Evolutionary conservation across 805 yeast genomes (phyloP).

Genomic region (Starmera quercuum): DNA sequence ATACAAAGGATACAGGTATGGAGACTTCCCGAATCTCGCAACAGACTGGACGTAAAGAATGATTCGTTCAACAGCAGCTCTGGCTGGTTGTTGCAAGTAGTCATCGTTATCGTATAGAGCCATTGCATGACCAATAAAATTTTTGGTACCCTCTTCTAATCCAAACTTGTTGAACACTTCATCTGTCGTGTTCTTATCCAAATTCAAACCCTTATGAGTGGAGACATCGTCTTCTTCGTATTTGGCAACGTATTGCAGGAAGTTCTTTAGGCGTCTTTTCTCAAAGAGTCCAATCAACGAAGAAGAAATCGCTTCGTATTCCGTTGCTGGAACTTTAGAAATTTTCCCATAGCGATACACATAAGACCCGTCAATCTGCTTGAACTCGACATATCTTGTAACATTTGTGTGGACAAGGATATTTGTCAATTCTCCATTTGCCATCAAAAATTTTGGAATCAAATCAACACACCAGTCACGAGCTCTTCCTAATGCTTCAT

Average conservation of each 20-base stretch:
- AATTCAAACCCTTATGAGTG: conserved; percentile 80
- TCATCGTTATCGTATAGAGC: conserved; percentile 93
- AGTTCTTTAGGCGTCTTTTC: conserved; percentile 89
- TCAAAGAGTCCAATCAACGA: conserved; percentile 95
- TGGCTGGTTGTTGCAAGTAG: conserved; percentile 80
- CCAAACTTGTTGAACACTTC: conserved; percentile 87
- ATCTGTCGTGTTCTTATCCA: conserved; percentile 86
- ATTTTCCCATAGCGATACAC: conserved; percentile 81
- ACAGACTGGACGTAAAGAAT: conserved; percentile 82
- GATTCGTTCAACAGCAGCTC: conserved; percentile 85
- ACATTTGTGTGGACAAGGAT: conserved; percentile 94
- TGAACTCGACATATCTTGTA: conserved; percentile 91
- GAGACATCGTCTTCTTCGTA: conserved; percentile 72
- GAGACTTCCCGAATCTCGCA: conserved; percentile 92
- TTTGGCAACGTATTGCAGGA: conserved; percentile 78
- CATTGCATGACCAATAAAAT: conserved; percentile 98
- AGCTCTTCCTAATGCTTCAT: conserved; percentile 73
- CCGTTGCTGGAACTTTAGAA: conserved; percentile 92
- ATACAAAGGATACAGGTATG: conserved; percentile 91
- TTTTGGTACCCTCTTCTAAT: conserved; percentile 86
- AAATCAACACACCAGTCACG: conserved; percentile 98
- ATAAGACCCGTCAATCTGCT: conserved; percentile 92
- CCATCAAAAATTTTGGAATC: conserved; percentile 95
- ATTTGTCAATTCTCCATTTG: conserved; percentile 94
- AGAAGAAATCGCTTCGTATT: conserved; percentile 83